Evolutionary conservation across 306 rosid species (phyloP).

Genomic region (Astragalus glycyphyllos): DNA sequence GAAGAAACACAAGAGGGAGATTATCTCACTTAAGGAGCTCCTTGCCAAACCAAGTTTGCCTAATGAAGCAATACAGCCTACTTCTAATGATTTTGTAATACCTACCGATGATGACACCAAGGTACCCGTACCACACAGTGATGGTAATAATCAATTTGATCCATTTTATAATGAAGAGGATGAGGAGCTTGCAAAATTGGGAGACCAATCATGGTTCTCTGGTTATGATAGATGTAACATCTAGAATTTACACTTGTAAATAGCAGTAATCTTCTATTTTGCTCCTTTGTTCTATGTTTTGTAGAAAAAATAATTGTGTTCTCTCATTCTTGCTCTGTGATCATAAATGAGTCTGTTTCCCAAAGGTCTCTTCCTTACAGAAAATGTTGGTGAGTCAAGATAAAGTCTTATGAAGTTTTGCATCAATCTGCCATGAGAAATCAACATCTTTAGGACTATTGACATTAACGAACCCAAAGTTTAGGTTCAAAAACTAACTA

Average conservation of each 20-base stretch:
- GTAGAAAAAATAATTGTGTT: not conserved
- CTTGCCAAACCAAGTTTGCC: conserved; percentile 59
- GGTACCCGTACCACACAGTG: conserved; percentile 46
- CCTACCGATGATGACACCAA: conserved; percentile 48
- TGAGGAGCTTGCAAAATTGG: conserved; percentile 62
- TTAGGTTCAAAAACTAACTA: no score
- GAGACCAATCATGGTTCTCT: conserved; percentile 78
- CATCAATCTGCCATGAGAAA: no score
- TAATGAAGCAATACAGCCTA: conserved; percentile 47
- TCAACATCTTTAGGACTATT: no score
- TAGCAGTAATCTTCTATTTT: conserved; percentile 2
- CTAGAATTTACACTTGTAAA: conserved; percentile 45
- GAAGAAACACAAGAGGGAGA: conserved; percentile 68
- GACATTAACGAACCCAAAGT: no score
- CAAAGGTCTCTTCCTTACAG: no score
- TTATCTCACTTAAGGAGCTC: conserved; percentile 55
- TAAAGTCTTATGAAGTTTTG: no score
- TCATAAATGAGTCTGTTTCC: no score
- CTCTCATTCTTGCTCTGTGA: no score
- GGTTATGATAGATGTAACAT: conserved; percentile 89
- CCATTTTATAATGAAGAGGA: conserved; percentile 64
- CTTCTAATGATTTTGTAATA: conserved; percentile 44
- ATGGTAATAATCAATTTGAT: conserved; percentile 56
- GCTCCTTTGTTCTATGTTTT: conserved; percentile 24
- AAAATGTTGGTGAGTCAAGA: no score